A percentile compares a stretch with the other conserved stretches of the same genome.
Conservation (phyloP, 495 filamentous ascomycete genomes). For the Bathelium albidoporum region DNA sequence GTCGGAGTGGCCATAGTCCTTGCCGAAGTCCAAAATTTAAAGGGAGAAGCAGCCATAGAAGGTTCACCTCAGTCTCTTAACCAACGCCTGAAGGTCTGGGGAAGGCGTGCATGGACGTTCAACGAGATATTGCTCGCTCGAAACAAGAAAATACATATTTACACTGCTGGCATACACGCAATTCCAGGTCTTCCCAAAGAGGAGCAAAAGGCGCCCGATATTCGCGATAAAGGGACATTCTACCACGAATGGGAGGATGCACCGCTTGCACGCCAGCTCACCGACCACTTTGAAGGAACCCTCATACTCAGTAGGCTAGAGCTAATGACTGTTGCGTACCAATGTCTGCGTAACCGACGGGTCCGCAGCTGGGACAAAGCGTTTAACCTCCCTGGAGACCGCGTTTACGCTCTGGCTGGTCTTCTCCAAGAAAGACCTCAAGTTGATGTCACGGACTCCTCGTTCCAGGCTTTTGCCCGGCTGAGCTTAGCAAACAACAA, state of each 20-base stretch:
- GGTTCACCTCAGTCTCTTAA: slow-evolving; percentile 5
- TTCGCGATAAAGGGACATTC: slow-evolving; percentile 10
- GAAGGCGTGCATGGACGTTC: slow-evolving; percentile 39
- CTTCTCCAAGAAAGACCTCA: slow-evolving; percentile 31
- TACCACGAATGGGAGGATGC: slow-evolving; percentile 21
- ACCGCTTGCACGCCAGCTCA: slow-evolving; percentile 23
- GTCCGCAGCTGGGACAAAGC: not conserved
- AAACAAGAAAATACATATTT: slow-evolving; percentile 21
- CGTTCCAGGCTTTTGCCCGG: slow-evolving; percentile 39
- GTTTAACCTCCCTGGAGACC: slow-evolving; percentile 25
- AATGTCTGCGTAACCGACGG: slow-evolving; percentile 21
- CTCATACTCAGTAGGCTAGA: slow-evolving; percentile 33
- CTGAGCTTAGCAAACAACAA: slow-evolving; percentile 38
- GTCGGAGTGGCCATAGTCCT: slow-evolving; percentile 12
- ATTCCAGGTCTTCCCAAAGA: slow-evolving; percentile 2
- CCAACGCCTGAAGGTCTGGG: slow-evolving; percentile 30
- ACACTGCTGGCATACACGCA: slow-evolving; percentile 10
- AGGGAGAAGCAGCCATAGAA: slow-evolving; percentile 2
- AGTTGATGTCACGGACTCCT: slow-evolving; percentile 28
- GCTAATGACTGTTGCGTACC: slow-evolving; percentile 25
- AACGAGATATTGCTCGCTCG: slow-evolving; percentile 35
- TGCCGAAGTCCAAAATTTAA: not conserved
- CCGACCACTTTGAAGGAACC: slow-evolving; percentile 33
- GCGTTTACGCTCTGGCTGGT: slow-evolving; percentile 39
- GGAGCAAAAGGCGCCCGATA: slow-evolving; percentile 13